A percentile compares a stretch with the other conserved stretches of the same genome.
Evolutionary conservation across 441 rosid genomes (phyloP).

Genomic region (Hura crepitans): DNA sequence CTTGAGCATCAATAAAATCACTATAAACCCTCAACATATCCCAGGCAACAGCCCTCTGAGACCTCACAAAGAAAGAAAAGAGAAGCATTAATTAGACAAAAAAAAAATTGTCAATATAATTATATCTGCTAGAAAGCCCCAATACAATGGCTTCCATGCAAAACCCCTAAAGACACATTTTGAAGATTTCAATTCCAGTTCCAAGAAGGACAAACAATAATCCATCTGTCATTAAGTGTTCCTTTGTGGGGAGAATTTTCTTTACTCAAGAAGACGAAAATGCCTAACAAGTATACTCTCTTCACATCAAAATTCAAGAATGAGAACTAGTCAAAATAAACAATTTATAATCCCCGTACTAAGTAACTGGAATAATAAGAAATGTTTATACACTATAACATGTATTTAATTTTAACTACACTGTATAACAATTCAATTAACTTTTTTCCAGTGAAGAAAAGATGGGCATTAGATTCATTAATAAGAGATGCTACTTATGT

Average conservation of each 20-base stretch:
- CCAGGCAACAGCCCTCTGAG: conserved; percentile 81
- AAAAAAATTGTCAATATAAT: background rate
- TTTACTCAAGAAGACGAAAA: background rate
- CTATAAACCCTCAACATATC: conserved; percentile 90
- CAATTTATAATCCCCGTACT: background rate
- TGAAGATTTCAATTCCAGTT: no score
- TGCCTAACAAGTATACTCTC: background rate
- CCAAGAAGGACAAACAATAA: background rate
- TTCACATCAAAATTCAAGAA: background rate
- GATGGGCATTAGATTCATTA: conserved; percentile 1
- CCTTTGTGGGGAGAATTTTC: background rate
- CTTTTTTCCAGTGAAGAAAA: background rate
- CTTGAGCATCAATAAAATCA: conserved; percentile 67
- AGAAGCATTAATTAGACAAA: background rate
- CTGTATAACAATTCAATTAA: conserved; percentile 1
- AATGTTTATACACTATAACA: background rate
- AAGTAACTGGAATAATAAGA: background rate
- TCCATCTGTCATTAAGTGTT: no score
- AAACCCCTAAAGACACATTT: background rate
- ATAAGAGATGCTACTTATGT: conserved; percentile 17
- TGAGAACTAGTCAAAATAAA: background rate
- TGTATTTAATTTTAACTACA: background rate
- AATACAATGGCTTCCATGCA: no score
- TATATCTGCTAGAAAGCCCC: background rate
- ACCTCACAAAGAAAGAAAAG: conserved; percentile 24